A percentile compares a stretch with the other conserved stretches of the same genome.
Conservation (phyloP, 2,329 filamentous ascomycete genomes). For the Harringtonia aguacate region DNA sequence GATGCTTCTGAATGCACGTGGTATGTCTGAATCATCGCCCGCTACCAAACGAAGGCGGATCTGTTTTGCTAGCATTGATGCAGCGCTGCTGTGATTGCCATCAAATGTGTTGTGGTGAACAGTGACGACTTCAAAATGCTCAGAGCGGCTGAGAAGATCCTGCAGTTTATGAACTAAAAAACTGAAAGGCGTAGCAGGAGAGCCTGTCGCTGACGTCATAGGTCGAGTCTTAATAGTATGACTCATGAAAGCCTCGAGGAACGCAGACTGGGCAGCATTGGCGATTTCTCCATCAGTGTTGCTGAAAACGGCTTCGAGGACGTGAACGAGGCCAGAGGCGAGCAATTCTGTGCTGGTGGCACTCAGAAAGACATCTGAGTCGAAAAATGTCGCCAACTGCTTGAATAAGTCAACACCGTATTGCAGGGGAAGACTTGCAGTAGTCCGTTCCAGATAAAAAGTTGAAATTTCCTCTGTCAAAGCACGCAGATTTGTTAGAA, state of each 20-base stretch:
- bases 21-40: conserved; percentile 84
- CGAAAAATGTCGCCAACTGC: conserved; percentile 72
- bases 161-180: conserved; percentile 89
- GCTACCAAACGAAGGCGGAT: conserved; percentile 81
- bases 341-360: conserved; percentile 93
- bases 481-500: conserved; percentile 60
- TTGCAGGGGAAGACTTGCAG: conserved; percentile 30
- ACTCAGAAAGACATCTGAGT: conserved; percentile 78
- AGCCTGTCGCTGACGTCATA: conserved; percentile 54
- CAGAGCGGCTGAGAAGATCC: conserved; percentile 87
- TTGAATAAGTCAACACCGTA: conserved; percentile 60
- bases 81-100: conserved; percentile 78
- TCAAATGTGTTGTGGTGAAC: conserved; percentile 90
- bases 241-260: conserved; percentile 89
- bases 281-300: conserved; percentile 52
- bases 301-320: conserved; percentile 73
- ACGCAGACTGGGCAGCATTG: conserved; percentile 65
- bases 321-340: conserved; percentile 78
- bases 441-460: conserved; percentile 53
- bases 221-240: conserved; percentile 53
- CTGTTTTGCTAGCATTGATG: conserved; percentile 95
- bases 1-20: conserved; percentile 77
- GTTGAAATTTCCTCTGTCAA: conserved; percentile 62
- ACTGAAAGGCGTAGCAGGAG: conserved; percentile 75
- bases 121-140: conserved; percentile 96